Evolutionary conservation across 495 filamentous ascomycete species (phyloP), one percentile per base, ranked within the genome.

Genomic region (Lindgomyces ingoldianus): DNA sequence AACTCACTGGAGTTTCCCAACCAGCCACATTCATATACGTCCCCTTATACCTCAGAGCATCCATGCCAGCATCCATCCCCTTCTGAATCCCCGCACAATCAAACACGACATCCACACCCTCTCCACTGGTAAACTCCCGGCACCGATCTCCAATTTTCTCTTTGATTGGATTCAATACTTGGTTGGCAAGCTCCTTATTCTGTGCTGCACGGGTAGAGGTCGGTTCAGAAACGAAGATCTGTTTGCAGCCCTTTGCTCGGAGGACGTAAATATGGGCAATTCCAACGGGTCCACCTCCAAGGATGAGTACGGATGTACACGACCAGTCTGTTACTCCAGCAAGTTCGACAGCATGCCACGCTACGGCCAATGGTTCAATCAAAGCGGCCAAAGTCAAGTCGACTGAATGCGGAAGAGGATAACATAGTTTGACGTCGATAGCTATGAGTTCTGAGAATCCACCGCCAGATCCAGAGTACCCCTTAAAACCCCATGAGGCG

Each of bases 221-320:
- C 3, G 71, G 71, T 57, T 74, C 71, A 4, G 69, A 70, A 4
- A 72, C 62, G 19, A 27, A 72, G 11, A 70, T 57, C 46, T 63
- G 33, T 21, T 63, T 58, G 14, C 60, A 64, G 0, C 67, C 64
- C 25, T 57, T 53, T 1, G 67, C 69, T 27, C 62, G 29, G 18
- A 73, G 64, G 2, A 65, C 62, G 22, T 63, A 57, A n/a, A 73
- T 66, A 19, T 69, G 53, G 2, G 71, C 71, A 42, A 73, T 71
- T 14, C 71, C 71, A 19, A 73, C 69, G 1, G 71, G 71, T 39
- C 71, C 71, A 21, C 69, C 71, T 25, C 71, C 71, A 0, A 73
- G 30, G 3, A 73, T 65, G 9, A 73, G 48, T 2, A 62, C 67
- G 14, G 48, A 54, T 44, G 58, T 25, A 12, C 14, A n/a, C 6